These are phyloP conservation scores for Pseudonitzschia delicatissima DNA, from an alignment of 108 stramenopile species.

Conservation along the genomic window DNA sequence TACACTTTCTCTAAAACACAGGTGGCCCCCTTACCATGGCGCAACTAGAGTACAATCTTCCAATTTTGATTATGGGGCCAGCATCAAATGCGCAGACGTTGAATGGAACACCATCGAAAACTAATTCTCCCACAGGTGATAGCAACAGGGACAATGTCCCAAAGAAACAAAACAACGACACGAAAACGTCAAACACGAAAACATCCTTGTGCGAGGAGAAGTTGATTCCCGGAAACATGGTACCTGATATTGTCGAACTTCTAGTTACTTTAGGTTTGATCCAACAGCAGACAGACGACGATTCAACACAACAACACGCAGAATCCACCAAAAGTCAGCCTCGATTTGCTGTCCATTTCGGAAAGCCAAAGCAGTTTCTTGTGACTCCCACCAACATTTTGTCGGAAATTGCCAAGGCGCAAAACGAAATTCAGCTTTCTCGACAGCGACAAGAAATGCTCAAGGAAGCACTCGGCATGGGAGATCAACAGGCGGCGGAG, in stretches of 20 bases:
- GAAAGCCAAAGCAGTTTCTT: slow-evolving; percentile 18
- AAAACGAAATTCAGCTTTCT: slow-evolving; percentile 24
- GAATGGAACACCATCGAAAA: background rate
- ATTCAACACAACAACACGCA: background rate
- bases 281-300: slow-evolving; percentile 9
- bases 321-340: background rate
- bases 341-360: slow-evolving; percentile 20
- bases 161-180: background rate
- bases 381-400: slow-evolving; percentile 25
- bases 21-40: slow-evolving; percentile 36
- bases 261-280: slow-evolving; percentile 22
- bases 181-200: background rate
- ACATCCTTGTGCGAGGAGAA: slow-evolving; percentile 2
- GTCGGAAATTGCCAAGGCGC: slow-evolving; percentile 20
- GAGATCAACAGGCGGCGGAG: slow-evolving; percentile 5
- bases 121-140: background rate
- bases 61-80: slow-evolving; percentile 7
- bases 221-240: slow-evolving; percentile 1
- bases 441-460: slow-evolving; percentile 31
- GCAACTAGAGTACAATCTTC: slow-evolving; percentile 44
- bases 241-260: slow-evolving; percentile 26
- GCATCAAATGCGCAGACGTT: background rate
- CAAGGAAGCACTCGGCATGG: slow-evolving; percentile 14
- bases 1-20: slow-evolving; percentile 1
- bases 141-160: background rate